Conservation (phyloP, 2,329 filamentous ascomycete species). For the Bimuria novae-zelandiae region DNA sequence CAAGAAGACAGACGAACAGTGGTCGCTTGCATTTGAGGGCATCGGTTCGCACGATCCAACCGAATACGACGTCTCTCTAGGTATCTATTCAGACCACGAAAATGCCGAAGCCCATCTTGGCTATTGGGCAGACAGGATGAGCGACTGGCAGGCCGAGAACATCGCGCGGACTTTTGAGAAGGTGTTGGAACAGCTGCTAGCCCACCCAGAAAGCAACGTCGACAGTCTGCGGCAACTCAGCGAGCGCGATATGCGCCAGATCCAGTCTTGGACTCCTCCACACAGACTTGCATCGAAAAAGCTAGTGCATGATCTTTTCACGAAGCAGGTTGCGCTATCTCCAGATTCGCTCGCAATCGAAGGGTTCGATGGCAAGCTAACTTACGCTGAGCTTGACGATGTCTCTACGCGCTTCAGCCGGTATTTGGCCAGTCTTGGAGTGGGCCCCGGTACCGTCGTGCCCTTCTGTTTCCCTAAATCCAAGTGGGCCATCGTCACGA, state of each 20-base stretch:
- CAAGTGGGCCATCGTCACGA: slow-evolving; percentile 36
- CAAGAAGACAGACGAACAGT: background rate
- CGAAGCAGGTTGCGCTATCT: background rate
- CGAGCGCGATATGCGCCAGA: background rate
- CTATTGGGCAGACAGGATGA: background rate
- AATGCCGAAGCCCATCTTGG: background rate
- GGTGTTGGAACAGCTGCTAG: background rate
- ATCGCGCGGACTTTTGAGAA: background rate
- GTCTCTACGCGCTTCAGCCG: background rate
- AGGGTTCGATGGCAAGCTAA: background rate
- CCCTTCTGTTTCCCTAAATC: slow-evolving; percentile 24
- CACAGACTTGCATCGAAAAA: background rate
- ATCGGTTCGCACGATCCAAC: background rate
- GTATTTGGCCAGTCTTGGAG: background rate
- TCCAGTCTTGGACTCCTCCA: background rate
- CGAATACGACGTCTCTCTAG: background rate
- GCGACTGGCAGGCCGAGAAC: background rate
- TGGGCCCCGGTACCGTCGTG: background rate
- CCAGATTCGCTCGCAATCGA: background rate
- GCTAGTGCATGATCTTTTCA: background rate
- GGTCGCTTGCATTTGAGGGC: background rate
- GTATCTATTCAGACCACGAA: background rate
- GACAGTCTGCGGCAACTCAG: background rate
- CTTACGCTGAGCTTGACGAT: background rate
- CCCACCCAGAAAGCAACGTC: background rate